phyloP scores from a whole-genome alignment of 176 grass and related monocot species.

The Eleusine indica region DNA sequence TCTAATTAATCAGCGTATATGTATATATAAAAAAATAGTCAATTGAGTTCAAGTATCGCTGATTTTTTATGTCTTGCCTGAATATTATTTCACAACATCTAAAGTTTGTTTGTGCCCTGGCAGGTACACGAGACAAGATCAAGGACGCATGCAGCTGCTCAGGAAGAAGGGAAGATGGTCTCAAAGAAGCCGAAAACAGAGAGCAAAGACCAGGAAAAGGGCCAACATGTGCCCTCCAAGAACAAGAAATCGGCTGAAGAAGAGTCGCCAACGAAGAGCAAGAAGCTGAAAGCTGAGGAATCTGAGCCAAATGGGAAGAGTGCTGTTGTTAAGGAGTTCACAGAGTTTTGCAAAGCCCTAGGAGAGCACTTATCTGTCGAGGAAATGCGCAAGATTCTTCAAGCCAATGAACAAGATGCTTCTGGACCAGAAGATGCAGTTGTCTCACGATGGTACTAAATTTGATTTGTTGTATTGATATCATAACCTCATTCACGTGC shows the following conservation, averaged over 20 bases:
- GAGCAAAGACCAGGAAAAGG: conserved; percentile 44
- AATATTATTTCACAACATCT: conserved; percentile 20
- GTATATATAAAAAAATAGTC: background rate
- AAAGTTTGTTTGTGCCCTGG: conserved; percentile 9
- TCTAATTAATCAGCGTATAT: background rate
- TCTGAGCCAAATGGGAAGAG: conserved; percentile 44
- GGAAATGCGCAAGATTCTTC: conserved; percentile 80
- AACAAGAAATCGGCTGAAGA: conserved; percentile 42
- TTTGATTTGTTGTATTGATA: background rate
- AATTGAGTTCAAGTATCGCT: background rate
- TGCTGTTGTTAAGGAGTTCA: conserved; percentile 31
- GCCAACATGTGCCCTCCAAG: conserved; percentile 28
- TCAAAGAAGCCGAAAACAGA: conserved; percentile 47
- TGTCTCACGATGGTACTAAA: conserved; percentile 62
- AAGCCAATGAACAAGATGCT: conserved; percentile 70
- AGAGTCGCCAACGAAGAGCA: conserved; percentile 39
- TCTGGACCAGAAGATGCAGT: conserved; percentile 68
- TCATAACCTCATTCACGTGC: background rate
- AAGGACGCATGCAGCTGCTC: conserved; percentile 40
- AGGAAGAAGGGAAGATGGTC: conserved; percentile 63
- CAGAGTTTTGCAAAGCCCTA: conserved; percentile 67
- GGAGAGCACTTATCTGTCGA: conserved; percentile 60
- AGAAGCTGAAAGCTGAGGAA: conserved; percentile 56
- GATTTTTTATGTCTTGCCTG: background rate
- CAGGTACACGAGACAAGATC: conserved; percentile 74